phyloP scores from a whole-genome alignment of 768 basidiomycete species.

The Hortiboletus campestris region DNA sequence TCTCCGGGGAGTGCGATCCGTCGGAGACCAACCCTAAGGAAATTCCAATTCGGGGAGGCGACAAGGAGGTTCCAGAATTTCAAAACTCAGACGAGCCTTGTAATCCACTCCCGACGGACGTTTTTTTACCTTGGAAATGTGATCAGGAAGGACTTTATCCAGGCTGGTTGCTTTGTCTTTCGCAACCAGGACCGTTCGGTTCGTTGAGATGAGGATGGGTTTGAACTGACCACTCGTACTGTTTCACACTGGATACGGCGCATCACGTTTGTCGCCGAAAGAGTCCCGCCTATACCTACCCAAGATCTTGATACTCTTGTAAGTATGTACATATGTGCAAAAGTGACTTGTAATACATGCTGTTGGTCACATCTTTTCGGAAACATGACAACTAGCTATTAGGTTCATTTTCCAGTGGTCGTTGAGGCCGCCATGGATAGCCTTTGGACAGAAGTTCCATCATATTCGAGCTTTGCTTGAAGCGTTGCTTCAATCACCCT shows the following conservation, averaged over 20 bases:
- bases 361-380: too few species aligned
- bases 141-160: conserved; percentile 28
- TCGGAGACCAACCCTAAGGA: conserved; percentile 26
- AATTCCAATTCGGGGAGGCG: conserved; percentile 35
- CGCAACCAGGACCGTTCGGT: neutral
- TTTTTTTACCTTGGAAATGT: conserved; percentile 42
- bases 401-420: too few species aligned
- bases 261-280: conserved; percentile 8
- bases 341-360: neutral
- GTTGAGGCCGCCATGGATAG: too few species aligned
- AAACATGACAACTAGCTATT: too few species aligned
- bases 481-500: too few species aligned
- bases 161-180: conserved; percentile 20
- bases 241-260: conserved; percentile 17
- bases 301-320: neutral
- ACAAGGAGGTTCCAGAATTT: conserved; percentile 40
- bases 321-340: neutral
- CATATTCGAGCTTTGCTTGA: too few species aligned
- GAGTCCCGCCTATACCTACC: conserved; percentile 16
- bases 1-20: conserved; percentile 31
- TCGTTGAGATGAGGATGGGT: neutral
- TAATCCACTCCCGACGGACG: conserved; percentile 41
- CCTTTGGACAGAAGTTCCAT: too few species aligned
- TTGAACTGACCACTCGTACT: conserved; percentile 1
- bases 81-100: conserved; percentile 15